A percentile compares a stretch with the other conserved stretches of the same genome.
phyloP scores from a whole-genome alignment of 1,284 basidiomycete genomes.

The Tylopilus sp. region DNA sequence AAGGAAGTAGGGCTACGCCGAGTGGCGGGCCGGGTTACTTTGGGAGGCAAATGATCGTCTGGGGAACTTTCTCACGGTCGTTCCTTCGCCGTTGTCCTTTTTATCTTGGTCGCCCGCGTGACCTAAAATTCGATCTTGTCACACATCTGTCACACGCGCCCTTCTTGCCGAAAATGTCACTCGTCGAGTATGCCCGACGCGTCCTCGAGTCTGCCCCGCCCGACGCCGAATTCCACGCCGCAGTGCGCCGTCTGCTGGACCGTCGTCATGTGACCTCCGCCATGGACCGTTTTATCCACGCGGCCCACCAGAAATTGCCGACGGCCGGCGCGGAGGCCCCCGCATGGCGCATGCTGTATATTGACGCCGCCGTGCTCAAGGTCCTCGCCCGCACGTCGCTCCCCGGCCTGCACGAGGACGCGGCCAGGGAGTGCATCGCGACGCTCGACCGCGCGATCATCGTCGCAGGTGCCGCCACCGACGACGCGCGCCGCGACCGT shows the following conservation, averaged over 20 bases:
- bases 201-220: slow-evolving; percentile 13
- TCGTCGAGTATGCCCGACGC: slow-evolving; percentile 13
- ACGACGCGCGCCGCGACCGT: slow-evolving; percentile 53
- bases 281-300: slow-evolving; percentile 32
- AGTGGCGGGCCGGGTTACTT: slow-evolving; percentile 42
- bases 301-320: slow-evolving; percentile 30
- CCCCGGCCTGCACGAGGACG: slow-evolving; percentile 28
- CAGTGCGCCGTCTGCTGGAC: slow-evolving; percentile 4
- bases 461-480: slow-evolving; percentile 73
- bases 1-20: slow-evolving; percentile 40
- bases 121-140: slow-evolving; percentile 29
- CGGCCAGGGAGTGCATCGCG: slow-evolving; percentile 43
- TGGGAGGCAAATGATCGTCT: slow-evolving; percentile 43
- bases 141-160: slow-evolving; percentile 27
- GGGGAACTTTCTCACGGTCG: slow-evolving; percentile 40
- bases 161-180: neutral
- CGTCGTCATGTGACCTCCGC: neutral
- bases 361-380: slow-evolving; percentile 60
- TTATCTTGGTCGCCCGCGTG: slow-evolving; percentile 38
- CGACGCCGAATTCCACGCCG: slow-evolving; percentile 14
- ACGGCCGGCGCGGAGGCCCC: slow-evolving; percentile 32
- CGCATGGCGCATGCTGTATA: slow-evolving; percentile 61
- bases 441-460: slow-evolving; percentile 80
- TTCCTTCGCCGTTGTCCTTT: slow-evolving; percentile 37
- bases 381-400: slow-evolving; percentile 43